Base-by-base conservation (phyloP, 1,284 basidiomycete genomes). In the Cryptococcus sp. region DNA sequence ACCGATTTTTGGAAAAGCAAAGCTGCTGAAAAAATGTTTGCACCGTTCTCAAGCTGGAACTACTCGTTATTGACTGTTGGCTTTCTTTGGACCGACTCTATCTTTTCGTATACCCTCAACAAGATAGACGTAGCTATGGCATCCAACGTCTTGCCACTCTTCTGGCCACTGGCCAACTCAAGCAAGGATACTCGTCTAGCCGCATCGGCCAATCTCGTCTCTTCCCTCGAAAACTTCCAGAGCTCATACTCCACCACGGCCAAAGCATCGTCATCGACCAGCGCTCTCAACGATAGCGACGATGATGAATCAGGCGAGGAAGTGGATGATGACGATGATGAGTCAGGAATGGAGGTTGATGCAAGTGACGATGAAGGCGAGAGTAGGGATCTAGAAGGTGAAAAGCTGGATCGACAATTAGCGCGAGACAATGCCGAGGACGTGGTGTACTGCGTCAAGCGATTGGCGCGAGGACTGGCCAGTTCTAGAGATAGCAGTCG, bases 401-500 rank as follows among this genome's bases (percentile, higher is more conserved):
- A 46, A 61, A 71, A 58, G 64, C 73, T 73, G 61, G 82, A 76
- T 63, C 71, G 61, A 48, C 70, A 62, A 53, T 63, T 82, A 41
- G 77, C 90, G 64, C 71, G 74, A 13, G 71, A 87, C 53, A 93
- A 94, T 77, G 88, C 91, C 5, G 86, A 88, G 65, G 93, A 96
- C 80, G 90, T 94, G 0, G 86, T 89, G 6, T 96, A 96, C 73
- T 89, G 91, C 6, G 85, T 96, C 69, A 85, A 90, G 61, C 80
- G 93, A 39, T 83, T 96, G 30, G 81, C 94, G 35, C 83, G 92
- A 45, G 95, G 95, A 19, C 82, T 99, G 25, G 92, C 90, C 0
- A 93, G 90, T 77, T 90, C 93, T 2, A 83, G 94, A 64, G 93
- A 98, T 77, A 93, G 90, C 78, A 93, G 92, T 73, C 81, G 95